These are phyloP conservation scores for Dissophora globulifera DNA, from an alignment of 192 early-diverging fungal genomes.

Conservation along the genomic window DNA sequence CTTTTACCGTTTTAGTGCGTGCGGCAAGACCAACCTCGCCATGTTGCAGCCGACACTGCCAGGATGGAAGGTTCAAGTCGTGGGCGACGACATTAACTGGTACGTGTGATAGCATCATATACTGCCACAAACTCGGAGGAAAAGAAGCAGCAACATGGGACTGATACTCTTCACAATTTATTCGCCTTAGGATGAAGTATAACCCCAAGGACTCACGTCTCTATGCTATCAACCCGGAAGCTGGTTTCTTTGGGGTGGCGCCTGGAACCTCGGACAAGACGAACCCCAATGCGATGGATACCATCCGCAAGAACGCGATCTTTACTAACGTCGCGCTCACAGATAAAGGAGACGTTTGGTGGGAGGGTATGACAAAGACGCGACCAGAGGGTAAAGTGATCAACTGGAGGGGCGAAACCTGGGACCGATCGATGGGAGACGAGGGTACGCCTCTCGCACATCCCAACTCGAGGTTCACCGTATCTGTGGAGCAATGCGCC, in stretches of 20 bases:
- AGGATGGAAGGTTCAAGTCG: slow-evolving; percentile 51
- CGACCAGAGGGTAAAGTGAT: slow-evolving; percentile 39
- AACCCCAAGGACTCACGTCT: slow-evolving; percentile 38
- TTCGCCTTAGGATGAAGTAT: slow-evolving; percentile 44
- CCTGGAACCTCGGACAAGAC: slow-evolving; percentile 51
- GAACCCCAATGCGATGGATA: slow-evolving; percentile 48
- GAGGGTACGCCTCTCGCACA: slow-evolving; percentile 38
- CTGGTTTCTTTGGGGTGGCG: slow-evolving; percentile 54
- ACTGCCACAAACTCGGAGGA: no score
- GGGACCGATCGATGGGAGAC: slow-evolving; percentile 48
- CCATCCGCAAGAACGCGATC: slow-evolving; percentile 39
- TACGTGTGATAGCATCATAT: neutral
- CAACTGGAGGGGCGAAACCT: slow-evolving; percentile 44
- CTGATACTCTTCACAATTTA: neutral
- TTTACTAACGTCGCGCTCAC: slow-evolving; percentile 48
- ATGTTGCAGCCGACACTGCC: slow-evolving; percentile 47
- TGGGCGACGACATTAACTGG: slow-evolving; percentile 53
- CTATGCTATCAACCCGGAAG: slow-evolving; percentile 53
- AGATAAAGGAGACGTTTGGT: slow-evolving; percentile 45
- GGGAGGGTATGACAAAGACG: slow-evolving; percentile 49
- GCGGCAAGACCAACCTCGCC: slow-evolving; percentile 51
- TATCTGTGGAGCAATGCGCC: slow-evolving; percentile 38
- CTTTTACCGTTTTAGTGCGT: slow-evolving; percentile 22
- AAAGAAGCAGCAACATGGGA: no score
- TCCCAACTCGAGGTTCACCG: slow-evolving; percentile 49